Base-by-base conservation (phyloP, 192 early-diverging fungal species). In the Coemansia sp. region DNA sequence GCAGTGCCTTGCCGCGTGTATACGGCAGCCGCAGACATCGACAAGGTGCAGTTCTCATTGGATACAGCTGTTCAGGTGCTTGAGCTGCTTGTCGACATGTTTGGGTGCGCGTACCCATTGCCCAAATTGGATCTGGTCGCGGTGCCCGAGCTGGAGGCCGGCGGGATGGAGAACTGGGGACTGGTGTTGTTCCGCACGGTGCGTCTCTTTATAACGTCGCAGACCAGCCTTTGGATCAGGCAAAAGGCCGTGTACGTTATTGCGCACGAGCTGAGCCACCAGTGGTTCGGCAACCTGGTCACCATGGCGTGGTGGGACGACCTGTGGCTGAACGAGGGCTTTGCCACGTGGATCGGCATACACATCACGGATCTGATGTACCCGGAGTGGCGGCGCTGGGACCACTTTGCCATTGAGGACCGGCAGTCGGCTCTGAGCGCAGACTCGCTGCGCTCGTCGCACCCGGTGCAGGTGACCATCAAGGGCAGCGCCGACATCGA, bases 141-240 rank as follows among this genome's bases (percentile, higher is more conserved):
- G 18, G 86, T 95, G 29, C 91, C 91, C 31, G 93, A 95, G 68
- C 92, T 95, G 64, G 87, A 86, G 60, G 88, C 91, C 29, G 93
- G 93, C n/a, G 87, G 78, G 4, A 94, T 94, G 93, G 92, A 94
- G 85, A 95, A 95, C 87, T 95, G 93, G 93, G 93, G 93, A 24
- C 85, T 95, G 38, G 85, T 95, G 24, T 88, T 91, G 3, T 95
- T 90, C 82, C 86, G 93, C 36, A 87, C 88, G 15, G 86, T 89
- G 40, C 79, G 74, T 10, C 84, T 95, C 41, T 82, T 94, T 18
- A 90, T 82, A 62, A 85, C 77, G 7, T 80, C 84, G 29, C 74
- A 82, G 54, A 85, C 87, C n/a, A 72, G 73, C 20, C 78, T 75
- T 49, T 91, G 92, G 86, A 74, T 71, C 36, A 61, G 77, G 10